Base-by-base conservation (phyloP, 2,329 filamentous ascomycete genomes). In the Hypoxylon sp. region DNA sequence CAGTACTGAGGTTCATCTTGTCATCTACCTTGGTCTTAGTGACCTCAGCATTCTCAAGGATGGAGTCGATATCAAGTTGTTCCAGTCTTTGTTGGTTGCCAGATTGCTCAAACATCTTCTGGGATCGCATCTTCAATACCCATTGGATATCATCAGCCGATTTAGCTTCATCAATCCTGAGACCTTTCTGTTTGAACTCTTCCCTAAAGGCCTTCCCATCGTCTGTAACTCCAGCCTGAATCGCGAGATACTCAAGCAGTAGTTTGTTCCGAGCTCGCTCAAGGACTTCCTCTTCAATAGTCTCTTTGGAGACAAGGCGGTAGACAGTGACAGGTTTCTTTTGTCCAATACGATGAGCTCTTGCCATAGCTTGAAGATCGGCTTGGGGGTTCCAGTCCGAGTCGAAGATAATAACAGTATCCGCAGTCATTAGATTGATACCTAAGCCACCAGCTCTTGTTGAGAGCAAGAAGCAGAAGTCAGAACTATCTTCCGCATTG, bases 381-480 rank as follows among this genome's bases (percentile, higher is more conserved):
- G 96, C 96, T 79, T 99, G 96, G 17, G 96, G 97, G 73, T 99
- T 99, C 96, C 97, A 99, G 76, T 98, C 94, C 0, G 96, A 98
- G 79, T 99, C 97, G 75, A 98, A 99, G 48, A 99, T 91, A 74
- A 99, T 91, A 71, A 99, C 96, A 0, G 96, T 99, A 76, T 99
- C 97, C 6, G 96, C 96, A 23, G 96, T 98, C 93, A 98, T 99
- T 59, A 99, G 82, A 75, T 99, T 99, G 84, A 99, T 99, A 68
- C 96, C 96, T n/a, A 99, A 86, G 79, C 96, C 96, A 84, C 96
- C 96, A 59, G 96, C 96, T 76, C 96, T 90, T 1, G 96, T 99
- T 1, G 96, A 99, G 0, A 99, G 86, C 48, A 99, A 83, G 79
- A 99, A 99, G 76, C 93, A 97, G 76, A 99, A 99, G 76, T 99